Percentiles rank a stretch among this genome's conserved stretches.
phyloP scores from a whole-genome alignment of 306 rosid genomes.

The Begonia loranthoides region DNA sequence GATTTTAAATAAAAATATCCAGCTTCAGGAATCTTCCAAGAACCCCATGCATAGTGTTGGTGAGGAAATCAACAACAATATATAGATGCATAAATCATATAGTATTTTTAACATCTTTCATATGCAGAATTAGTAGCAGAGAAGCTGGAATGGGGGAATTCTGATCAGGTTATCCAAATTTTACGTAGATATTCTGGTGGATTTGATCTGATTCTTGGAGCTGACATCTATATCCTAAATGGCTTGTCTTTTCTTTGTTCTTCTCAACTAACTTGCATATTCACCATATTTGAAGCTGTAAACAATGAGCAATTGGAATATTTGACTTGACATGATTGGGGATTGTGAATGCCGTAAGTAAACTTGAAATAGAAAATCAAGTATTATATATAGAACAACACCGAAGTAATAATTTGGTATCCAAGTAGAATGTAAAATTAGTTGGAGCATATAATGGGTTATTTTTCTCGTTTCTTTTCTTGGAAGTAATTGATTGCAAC shows the following conservation, averaged over 20 bases:
- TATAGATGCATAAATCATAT: constrained; percentile 5
- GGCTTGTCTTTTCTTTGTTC: constrained; percentile 8
- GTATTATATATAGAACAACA: too few species aligned
- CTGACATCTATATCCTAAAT: constrained; percentile 79
- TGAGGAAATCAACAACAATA: constrained; percentile 24
- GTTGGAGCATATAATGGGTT: too few species aligned
- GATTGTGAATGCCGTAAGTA: too few species aligned
- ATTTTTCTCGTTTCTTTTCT: too few species aligned
- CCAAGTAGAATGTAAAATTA: too few species aligned
- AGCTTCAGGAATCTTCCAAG: constrained; percentile 56
- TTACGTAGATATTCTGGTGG: constrained; percentile 50
- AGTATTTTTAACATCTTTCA: neutral
- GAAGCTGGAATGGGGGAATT: constrained; percentile 87
- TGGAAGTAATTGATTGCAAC: too few species aligned
- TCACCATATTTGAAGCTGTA: neutral
- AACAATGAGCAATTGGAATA: too few species aligned
- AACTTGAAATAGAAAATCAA: too few species aligned
- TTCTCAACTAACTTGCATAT: constrained; percentile 1
- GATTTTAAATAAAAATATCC: constrained; percentile 75
- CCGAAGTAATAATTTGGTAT: too few species aligned
- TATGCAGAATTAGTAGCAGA: constrained; percentile 55
- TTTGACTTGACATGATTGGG: too few species aligned
- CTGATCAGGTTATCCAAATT: constrained; percentile 45
- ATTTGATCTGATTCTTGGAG: constrained; percentile 80
- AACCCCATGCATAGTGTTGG: constrained; percentile 30